Evolutionary conservation across 2,329 filamentous ascomycete genomes (phyloP).

Genomic region (Alternaria incomplexa): DNA sequence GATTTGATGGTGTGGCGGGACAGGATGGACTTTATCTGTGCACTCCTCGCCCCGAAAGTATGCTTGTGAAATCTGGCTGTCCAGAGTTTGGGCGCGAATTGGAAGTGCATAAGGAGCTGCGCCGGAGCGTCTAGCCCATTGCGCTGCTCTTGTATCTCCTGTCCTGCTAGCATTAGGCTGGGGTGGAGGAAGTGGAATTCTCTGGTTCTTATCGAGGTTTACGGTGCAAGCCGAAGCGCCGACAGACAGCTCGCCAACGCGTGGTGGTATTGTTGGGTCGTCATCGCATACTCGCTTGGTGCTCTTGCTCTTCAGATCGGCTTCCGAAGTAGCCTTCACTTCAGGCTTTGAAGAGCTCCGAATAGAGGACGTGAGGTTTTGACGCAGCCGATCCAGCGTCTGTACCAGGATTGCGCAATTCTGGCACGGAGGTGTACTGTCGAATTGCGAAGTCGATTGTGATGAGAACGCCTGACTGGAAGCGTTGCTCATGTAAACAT

Average conservation of each 20-base stretch:
- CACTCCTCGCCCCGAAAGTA: neutral
- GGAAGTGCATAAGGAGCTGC: neutral
- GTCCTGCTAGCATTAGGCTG: neutral
- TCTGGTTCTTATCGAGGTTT: neutral
- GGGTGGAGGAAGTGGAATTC: neutral
- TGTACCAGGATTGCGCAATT: constrained; percentile 35
- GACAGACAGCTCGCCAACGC: neutral
- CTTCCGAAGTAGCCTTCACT: neutral
- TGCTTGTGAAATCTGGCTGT: neutral
- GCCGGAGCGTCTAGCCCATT: neutral
- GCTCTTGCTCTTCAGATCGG: neutral
- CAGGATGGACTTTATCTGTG: neutral
- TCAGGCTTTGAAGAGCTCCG: neutral
- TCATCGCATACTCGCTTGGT: neutral
- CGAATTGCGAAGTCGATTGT: neutral
- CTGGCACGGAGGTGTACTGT: constrained; percentile 15
- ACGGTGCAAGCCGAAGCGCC: neutral
- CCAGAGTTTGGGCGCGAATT: neutral
- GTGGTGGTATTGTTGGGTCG: neutral
- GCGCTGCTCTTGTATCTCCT: neutral
- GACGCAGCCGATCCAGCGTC: constrained; percentile 28
- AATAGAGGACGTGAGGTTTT: constrained; percentile 14
- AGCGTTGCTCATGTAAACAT: constrained; percentile 23
- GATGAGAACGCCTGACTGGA: neutral
- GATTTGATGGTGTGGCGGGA: neutral